These are phyloP conservation scores for Zea mays DNA, from an alignment of 176 grass and related monocot species.

Conservation along the genomic window DNA sequence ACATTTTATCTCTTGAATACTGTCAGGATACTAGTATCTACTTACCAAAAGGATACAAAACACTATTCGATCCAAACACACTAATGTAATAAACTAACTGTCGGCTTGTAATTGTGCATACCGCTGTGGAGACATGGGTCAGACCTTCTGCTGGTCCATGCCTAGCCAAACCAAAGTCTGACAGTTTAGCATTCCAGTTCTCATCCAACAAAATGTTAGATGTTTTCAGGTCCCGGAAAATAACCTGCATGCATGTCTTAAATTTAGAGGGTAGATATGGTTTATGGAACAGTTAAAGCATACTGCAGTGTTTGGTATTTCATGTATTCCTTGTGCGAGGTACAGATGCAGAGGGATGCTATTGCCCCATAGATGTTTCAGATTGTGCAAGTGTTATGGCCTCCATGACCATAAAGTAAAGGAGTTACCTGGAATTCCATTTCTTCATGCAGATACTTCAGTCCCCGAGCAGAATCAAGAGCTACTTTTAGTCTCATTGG, in stretches of 20 bases:
- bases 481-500: conserved; percentile 86
- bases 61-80: conserved; percentile 11
- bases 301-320: not conserved
- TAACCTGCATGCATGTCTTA: conserved; percentile 61
- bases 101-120: conserved; percentile 30
- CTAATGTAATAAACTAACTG: not conserved
- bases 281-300: conserved; percentile 17
- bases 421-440: conserved; percentile 92
- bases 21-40: not conserved
- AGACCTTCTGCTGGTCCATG: conserved; percentile 92
- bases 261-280: conserved; percentile 4
- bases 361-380: conserved; percentile 13
- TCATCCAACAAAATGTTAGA: conserved; percentile 93
- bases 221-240: conserved; percentile 94
- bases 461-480: conserved; percentile 73
- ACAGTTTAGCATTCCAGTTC: conserved; percentile 95
- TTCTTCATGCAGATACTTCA: conserved; percentile 91
- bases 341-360: conserved; percentile 14
- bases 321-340: not conserved
- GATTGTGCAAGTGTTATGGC: not conserved
- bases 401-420: conserved; percentile 22
- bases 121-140: conserved; percentile 94
- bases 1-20: not conserved
- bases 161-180: conserved; percentile 97
- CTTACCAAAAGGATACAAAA: conserved; percentile 5